phyloP scores from a whole-genome alignment of 1,284 basidiomycete species.

The Rhodotorula sp. region DNA sequence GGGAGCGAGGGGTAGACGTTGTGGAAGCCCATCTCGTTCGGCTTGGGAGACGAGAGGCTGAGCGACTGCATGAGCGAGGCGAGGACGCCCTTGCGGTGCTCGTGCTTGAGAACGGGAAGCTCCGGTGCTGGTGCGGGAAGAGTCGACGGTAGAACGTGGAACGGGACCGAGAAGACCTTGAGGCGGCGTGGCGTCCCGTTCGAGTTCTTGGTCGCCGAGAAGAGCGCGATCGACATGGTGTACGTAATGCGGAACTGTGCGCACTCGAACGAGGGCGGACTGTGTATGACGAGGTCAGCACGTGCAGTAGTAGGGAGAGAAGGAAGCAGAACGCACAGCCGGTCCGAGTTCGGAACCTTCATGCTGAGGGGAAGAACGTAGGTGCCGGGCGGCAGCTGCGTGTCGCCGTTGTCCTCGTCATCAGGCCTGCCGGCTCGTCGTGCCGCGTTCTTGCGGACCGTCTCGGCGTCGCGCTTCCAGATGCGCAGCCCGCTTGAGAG shows the following conservation, averaged over 20 bases:
- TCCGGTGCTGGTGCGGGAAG: conserved; percentile 43
- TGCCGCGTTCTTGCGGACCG: conserved; percentile 23
- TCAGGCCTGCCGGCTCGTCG: conserved; percentile 14
- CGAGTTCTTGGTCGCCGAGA: conserved; percentile 35
- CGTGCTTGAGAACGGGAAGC: conserved; percentile 44
- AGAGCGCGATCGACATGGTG: conserved; percentile 49
- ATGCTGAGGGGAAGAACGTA: conserved; percentile 49
- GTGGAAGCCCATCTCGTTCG: conserved; percentile 45
- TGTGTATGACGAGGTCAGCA: conserved; percentile 9
- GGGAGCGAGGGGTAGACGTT: conserved; percentile 47
- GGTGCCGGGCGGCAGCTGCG: conserved; percentile 46
- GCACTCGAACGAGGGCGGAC: conserved; percentile 48
- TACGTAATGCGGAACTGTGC: conserved; percentile 47
- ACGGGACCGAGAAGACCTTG: conserved; percentile 48
- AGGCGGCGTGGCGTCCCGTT: conserved; percentile 45
- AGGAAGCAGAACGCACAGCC: conserved; percentile 39
- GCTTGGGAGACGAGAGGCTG: conserved; percentile 37
- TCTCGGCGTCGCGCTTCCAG: conserved; percentile 48
- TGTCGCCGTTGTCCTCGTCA: conserved; percentile 27
- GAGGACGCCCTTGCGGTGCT: conserved; percentile 43
- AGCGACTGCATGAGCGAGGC: conserved; percentile 43
- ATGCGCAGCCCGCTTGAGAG: conserved; percentile 46
- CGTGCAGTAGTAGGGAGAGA: background rate
- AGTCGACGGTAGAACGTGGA: conserved; percentile 48
- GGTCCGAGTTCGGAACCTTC: conserved; percentile 48